phyloP scores from a whole-genome alignment of 345 rosid species.

The Brassica juncea region DNA sequence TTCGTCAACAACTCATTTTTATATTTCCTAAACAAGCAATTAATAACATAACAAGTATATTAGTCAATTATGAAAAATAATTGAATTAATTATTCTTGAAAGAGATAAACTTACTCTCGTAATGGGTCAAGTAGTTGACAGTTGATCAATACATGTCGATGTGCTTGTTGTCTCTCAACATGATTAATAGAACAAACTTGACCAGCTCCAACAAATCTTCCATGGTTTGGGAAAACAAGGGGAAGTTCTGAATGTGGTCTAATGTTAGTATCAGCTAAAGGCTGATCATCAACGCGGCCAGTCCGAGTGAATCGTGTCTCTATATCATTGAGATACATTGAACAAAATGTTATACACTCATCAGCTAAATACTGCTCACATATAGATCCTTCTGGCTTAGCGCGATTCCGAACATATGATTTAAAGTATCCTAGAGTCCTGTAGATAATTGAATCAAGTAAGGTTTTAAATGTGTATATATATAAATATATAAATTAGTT shows the following conservation, averaged over 20 bases:
- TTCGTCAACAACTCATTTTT: background rate
- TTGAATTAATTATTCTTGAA: background rate
- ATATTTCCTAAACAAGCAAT: background rate
- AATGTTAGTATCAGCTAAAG: too few species aligned
- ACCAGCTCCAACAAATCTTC: background rate
- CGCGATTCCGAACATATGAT: too few species aligned
- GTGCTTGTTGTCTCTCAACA: slow-evolving; percentile 2
- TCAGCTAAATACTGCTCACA: too few species aligned
- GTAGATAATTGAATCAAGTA: background rate
- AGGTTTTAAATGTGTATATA: background rate
- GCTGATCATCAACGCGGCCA: too few species aligned
- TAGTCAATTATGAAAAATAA: background rate
- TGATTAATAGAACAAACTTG: background rate
- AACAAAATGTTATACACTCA: too few species aligned
- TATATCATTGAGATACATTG: too few species aligned
- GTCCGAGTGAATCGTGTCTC: too few species aligned
- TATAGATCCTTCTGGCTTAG: too few species aligned
- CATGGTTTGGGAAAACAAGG: background rate
- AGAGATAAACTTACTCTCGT: slow-evolving; percentile 13
- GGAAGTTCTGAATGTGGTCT: background rate
- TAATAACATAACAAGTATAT: background rate
- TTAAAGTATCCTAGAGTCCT: background rate
- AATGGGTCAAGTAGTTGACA: slow-evolving; percentile 13
- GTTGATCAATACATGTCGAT: slow-evolving; percentile 13
- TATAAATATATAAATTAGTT: background rate